These are phyloP conservation scores for Hypsizygus ulmarius DNA, from an alignment of 1,284 basidiomycete genomes.

Conservation along the genomic window DNA sequence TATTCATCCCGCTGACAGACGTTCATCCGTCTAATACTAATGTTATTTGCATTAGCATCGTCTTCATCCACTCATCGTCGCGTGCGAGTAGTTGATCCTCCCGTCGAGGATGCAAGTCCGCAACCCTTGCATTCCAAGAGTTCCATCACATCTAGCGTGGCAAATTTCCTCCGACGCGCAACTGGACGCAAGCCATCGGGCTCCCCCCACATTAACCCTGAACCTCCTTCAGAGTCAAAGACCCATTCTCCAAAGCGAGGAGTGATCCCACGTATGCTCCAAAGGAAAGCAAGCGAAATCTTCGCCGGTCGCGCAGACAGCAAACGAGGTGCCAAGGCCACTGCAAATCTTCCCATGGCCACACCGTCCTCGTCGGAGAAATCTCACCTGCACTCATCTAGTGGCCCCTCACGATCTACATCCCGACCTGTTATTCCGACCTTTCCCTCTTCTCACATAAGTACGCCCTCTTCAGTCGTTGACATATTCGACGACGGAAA, in stretches of 20 bases:
- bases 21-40: neutral
- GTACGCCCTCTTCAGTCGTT: slow-evolving; percentile 24
- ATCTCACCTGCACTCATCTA: slow-evolving; percentile 12
- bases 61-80: slow-evolving; percentile 3
- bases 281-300: slow-evolving; percentile 36
- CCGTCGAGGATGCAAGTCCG: slow-evolving; percentile 10
- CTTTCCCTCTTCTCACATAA: slow-evolving; percentile 14
- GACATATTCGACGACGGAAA: slow-evolving; percentile 47
- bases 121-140: slow-evolving; percentile 40
- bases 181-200: slow-evolving; percentile 36
- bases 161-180: slow-evolving; percentile 54
- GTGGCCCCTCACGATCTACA: slow-evolving; percentile 14
- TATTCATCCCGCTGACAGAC: neutral
- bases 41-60: neutral
- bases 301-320: slow-evolving; percentile 20
- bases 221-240: slow-evolving; percentile 31
- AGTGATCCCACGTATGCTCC: slow-evolving; percentile 35
- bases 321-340: slow-evolving; percentile 15
- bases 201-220: slow-evolving; percentile 9
- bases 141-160: slow-evolving; percentile 52
- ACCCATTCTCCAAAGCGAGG: slow-evolving; percentile 32
- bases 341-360: slow-evolving; percentile 15
- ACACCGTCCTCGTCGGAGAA: slow-evolving; percentile 13
- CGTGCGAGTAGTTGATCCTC: slow-evolving; percentile 16
- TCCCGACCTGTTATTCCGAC: slow-evolving; percentile 14